Evolutionary conservation across 169 alveolate genomes (phyloP).

Genomic region (Plasmodium coatneyi): DNA sequence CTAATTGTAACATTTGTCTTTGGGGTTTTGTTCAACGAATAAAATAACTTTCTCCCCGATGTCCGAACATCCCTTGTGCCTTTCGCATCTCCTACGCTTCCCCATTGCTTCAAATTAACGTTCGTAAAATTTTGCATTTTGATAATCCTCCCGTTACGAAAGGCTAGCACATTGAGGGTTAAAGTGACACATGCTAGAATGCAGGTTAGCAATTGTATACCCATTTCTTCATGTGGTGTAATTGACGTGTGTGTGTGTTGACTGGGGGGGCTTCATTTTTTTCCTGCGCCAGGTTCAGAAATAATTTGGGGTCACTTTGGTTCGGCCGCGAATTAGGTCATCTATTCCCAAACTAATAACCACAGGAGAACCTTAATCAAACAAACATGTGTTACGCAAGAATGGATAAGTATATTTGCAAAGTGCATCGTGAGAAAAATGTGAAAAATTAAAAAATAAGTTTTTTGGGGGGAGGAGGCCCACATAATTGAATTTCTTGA

Average conservation of each 20-base stretch:
- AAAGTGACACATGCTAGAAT: background rate
- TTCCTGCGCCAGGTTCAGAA: background rate
- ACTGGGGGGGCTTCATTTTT: background rate
- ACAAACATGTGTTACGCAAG: background rate
- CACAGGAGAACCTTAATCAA: background rate
- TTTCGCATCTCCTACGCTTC: background rate
- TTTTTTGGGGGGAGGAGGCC: background rate
- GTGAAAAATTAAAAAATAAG: background rate
- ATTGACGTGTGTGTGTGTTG: background rate
- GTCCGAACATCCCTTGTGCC: background rate
- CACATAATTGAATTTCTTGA: background rate
- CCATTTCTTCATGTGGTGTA: conserved; percentile 24
- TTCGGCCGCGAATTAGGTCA: background rate
- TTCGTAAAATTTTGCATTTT: conserved; percentile 1
- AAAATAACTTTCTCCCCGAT: background rate
- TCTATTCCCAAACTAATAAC: background rate
- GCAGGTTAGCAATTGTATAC: background rate
- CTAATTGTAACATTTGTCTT: background rate
- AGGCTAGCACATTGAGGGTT: conserved; percentile 4
- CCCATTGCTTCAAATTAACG: background rate
- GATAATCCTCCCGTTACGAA: background rate
- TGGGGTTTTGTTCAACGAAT: conserved; percentile 2
- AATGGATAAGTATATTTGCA: background rate
- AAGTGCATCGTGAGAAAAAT: background rate
- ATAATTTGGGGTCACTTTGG: background rate